Evolutionary conservation across 139 green algal genomes (phyloP), one percentile per base, ranked within the genome.

Genomic region (Closterium sp.): DNA sequence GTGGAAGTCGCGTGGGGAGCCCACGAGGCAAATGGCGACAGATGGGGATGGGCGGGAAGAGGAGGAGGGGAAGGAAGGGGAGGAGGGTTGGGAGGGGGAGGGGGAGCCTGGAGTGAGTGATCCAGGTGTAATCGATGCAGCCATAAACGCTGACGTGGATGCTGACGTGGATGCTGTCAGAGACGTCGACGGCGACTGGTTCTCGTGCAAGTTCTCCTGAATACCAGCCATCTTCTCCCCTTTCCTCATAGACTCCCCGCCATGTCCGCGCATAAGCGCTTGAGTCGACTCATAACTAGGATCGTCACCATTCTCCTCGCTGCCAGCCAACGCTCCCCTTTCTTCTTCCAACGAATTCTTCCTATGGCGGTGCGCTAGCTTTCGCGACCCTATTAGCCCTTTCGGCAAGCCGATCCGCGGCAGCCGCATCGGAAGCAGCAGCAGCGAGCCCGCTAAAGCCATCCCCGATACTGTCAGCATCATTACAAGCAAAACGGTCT

Each of bases 11-110:
- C 91, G 88, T 19, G 84, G 22, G 29, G 28, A 91, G 17, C 91
- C 91, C 22, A 50, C 89, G n/a, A 94, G 88, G 13, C 91, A 94
- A 45, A 94, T 87, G 42, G 89, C 91, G 24, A 70, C 13, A 79
- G 62, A 79, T 22, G 62, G 62, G 62, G 62, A 79, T 13, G 62
- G 17, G 62, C 19, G 62, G 19, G 62, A 11, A 24, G 62, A 79
- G 62, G 62, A 24, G 62, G 17, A 79, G 62, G 62, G 5, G 0
- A 4, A 4, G 45, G 10, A 19, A 13, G 45, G 10, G 3, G 45
- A 38, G 32, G 3, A 9, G 38, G 38, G 13, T 9, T n/a, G n/a
- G n/a, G 38, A 50, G 38, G 38, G 13, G 38, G 38, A 50, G 4
- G 38, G 13, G 13, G 38, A 38, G 32, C 32, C 32, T 2, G 32